These are phyloP conservation scores for Sugiyamaella sp. DNA, from an alignment of 1,139 yeast genomes.

Conservation along the genomic window DNA sequence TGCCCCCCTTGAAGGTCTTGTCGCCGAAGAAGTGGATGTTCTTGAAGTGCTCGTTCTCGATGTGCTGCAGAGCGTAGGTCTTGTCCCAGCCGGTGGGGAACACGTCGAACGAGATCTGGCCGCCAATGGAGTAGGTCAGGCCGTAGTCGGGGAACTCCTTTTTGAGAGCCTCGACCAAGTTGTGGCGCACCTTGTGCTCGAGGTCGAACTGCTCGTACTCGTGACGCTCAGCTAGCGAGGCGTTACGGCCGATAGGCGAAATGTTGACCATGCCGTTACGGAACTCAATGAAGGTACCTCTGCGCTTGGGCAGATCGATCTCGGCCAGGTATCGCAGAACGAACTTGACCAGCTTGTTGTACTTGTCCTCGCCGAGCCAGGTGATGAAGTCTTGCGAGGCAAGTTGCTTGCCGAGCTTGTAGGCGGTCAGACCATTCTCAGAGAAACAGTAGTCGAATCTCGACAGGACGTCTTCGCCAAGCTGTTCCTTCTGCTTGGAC, in stretches of 20 bases:
- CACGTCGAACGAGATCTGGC: conserved; percentile 98
- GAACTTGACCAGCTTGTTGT: conserved; percentile 84
- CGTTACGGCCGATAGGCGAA: conserved; percentile 98
- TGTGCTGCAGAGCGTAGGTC: conserved; percentile 95
- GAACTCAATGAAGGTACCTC: conserved; percentile 98
- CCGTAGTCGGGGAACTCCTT: conserved; percentile 79
- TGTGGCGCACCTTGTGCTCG: conserved; percentile 75
- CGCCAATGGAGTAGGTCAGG: conserved; percentile 96
- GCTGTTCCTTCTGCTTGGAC: conserved; percentile 92
- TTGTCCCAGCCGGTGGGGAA: conserved; percentile 99
- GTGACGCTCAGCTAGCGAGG: conserved; percentile 88
- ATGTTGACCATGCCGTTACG: conserved; percentile 99
- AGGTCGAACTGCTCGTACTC: conserved; percentile 87
- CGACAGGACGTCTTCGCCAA: conserved; percentile 69
- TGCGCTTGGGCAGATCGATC: conserved; percentile 74
- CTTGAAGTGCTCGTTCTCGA: conserved; percentile 79
- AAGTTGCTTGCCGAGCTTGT: conserved; percentile 82
- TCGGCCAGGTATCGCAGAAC: conserved; percentile 82
- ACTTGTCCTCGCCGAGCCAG: conserved; percentile 95
- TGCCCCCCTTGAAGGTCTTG: conserved; percentile 96
- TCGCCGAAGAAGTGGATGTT: conserved; percentile 98
- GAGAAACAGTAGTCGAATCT: conserved; percentile 95
- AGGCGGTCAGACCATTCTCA: conserved; percentile 98
- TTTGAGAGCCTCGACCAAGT: conserved; percentile 80
- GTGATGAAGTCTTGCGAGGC: conserved; percentile 91